Conservation (phyloP, 2,329 filamentous ascomycete genomes). For the Diaporthe caulivora region DNA sequence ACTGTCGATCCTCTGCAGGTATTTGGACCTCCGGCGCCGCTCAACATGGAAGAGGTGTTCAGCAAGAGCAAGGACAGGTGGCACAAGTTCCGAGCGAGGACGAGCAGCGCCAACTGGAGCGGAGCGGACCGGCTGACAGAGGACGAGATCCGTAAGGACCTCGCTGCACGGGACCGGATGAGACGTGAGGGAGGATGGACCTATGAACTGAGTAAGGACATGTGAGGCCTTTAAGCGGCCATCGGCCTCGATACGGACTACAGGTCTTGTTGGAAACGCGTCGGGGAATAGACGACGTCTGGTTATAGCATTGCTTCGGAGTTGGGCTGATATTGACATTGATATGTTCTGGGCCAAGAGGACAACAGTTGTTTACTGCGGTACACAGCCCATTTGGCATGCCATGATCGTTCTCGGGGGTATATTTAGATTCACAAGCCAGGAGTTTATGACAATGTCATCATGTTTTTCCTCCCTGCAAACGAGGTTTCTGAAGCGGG, state of each 20-base stretch:
- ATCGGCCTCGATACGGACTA: background rate
- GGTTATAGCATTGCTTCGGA: constrained; percentile 29
- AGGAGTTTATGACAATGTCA: constrained; percentile 21
- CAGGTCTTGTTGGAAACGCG: background rate
- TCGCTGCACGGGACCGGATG: constrained; percentile 82
- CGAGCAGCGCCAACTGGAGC: constrained; percentile 95
- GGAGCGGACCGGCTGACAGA: constrained; percentile 85
- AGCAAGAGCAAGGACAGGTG: constrained; percentile 86
- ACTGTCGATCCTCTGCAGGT: constrained; percentile 85
- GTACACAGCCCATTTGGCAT: background rate
- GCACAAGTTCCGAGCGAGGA: constrained; percentile 89
- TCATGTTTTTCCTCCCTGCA: constrained; percentile 23
- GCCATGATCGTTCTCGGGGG: constrained; percentile 2
- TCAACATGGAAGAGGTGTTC: constrained; percentile 98
- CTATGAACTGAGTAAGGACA: constrained; percentile 69
- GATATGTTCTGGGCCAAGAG: background rate
- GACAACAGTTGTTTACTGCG: background rate
- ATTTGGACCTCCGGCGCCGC: constrained; percentile 87
- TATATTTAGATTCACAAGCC: constrained; percentile 11
- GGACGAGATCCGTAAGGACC: constrained; percentile 86
- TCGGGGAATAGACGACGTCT: background rate
- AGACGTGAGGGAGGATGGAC: constrained; percentile 88
- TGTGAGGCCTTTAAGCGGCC: constrained; percentile 46
- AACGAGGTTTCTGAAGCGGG: background rate
- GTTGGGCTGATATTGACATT: constrained; percentile 21